These are phyloP conservation scores for Verbena officinalis DNA, from an alignment of 257 asterid species.

Conservation along the genomic window DNA sequence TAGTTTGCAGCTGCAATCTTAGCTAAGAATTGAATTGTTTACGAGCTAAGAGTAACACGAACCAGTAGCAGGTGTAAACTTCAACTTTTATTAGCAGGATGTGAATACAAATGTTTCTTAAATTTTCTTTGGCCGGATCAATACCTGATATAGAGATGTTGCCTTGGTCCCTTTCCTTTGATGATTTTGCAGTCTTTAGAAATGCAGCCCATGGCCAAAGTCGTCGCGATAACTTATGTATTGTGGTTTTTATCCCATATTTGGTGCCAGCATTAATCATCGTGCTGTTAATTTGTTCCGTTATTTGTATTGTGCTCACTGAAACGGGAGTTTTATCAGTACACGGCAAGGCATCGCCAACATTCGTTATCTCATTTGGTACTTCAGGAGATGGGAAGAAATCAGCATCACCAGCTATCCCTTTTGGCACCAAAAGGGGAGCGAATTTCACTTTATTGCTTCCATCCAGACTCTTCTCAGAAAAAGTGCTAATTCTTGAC, in stretches of 20 bases:
- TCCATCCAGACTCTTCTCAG: no score
- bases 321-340: slow-evolving; percentile 25
- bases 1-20: no score
- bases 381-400: no score
- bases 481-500: no score
- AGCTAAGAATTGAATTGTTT: no score
- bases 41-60: no score
- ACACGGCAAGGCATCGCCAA: slow-evolving; percentile 14
- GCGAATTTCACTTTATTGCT: no score
- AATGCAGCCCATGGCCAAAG: slow-evolving; percentile 38
- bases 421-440: no score
- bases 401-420: no score
- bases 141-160: slow-evolving; percentile 39
- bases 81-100: slow-evolving; percentile 8
- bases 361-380: slow-evolving; percentile 21
- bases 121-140: not conserved
- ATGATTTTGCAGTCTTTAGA: slow-evolving; percentile 28
- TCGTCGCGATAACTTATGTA: slow-evolving; percentile 38
- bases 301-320: slow-evolving; percentile 26
- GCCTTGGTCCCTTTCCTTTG: slow-evolving; percentile 20
- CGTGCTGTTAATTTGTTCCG: slow-evolving; percentile 28
- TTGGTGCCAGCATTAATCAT: slow-evolving; percentile 23
- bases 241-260: slow-evolving; percentile 31
- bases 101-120: slow-evolving; percentile 1
- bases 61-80: not conserved